Evolutionary conservation across 768 basidiomycete species (phyloP), one percentile per base, ranked within the genome.

Genomic region (Tulasnella sp.): DNA sequence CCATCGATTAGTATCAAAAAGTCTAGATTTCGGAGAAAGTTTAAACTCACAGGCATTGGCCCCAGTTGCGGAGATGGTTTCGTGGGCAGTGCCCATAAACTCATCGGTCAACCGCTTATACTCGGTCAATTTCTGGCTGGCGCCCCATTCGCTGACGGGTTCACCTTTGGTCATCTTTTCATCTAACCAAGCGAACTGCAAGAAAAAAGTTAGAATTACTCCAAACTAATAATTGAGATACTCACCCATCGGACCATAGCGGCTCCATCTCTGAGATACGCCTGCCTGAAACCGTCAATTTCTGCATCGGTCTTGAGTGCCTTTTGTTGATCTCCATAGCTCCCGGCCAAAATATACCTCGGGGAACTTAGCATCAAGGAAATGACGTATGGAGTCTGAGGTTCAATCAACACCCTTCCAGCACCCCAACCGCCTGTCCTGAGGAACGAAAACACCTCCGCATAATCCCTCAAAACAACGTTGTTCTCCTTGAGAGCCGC

Each of bases 181-280:
- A 52, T 96, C 90, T 2, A 99, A 69, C 89, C 90, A 93, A 0
- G 89, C 84, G 53, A 90, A 76, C 62, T 48, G 47, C 1, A 28
- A 1, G 10, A 31, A 31, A 8, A 48, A 2, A n/a, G 47, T 48
- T 8, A 24, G 8, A 22, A n/a, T 16, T 33, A 45, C n/a, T 9
- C 10, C 15, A 45, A n/a, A 15, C 40, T 33, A n/a, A 48, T n/a
- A 28, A 9, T 19, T 16, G 24, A 48, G 39, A 10, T 8, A 44
- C 15, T 19, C n/a, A n/a, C n/a, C 49, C 49, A 54, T 10, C 83
- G 61, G 56, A 81, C 80, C 61, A 77, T 86, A 19, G 90, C 83
- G 49, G 75, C 83, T 16, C 91, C 93, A 64, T 99, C 95, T 47
- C 91, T 76, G 12, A 89, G 65, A 65, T 96, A 96, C 0, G 95